A percentile compares a stretch with the other conserved stretches of the same genome.
These are phyloP conservation scores for Zea luxurians DNA, from an alignment of 176 grass and related monocot genomes.

Conservation along the genomic window DNA sequence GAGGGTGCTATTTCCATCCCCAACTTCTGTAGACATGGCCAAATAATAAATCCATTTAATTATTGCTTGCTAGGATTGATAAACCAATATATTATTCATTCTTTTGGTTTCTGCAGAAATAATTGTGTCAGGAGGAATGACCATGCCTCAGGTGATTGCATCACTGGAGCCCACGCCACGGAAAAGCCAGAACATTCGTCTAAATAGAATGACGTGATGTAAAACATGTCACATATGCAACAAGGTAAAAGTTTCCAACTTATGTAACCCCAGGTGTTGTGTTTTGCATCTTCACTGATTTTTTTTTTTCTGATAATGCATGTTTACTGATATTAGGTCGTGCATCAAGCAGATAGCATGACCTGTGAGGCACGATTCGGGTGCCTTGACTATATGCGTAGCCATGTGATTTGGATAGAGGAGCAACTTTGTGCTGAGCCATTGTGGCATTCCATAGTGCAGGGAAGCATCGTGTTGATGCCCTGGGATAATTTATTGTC, in stretches of 20 bases:
- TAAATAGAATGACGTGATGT: constrained; percentile 73
- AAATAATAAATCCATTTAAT: too few species aligned
- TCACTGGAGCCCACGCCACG: constrained; percentile 70
- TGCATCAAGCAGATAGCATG: not conserved
- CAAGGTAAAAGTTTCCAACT: not conserved
- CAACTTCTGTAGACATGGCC: too few species aligned
- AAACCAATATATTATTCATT: constrained; percentile 18
- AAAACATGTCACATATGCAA: not conserved
- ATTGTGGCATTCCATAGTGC: not conserved
- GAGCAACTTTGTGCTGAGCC: not conserved
- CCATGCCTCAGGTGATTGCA: constrained; percentile 91
- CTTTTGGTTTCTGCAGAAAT: constrained; percentile 62
- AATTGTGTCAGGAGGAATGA: constrained; percentile 99
- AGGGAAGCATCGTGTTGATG: constrained; percentile 26
- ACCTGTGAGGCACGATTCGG: not conserved
- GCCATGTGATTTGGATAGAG: constrained; percentile 23
- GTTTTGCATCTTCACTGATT: too few species aligned
- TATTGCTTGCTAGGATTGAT: not conserved
- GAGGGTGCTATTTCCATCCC: too few species aligned
- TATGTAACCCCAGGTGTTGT: not conserved
- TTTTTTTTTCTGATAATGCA: too few species aligned
- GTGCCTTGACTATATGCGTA: constrained; percentile 18
- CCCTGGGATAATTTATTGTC: constrained; percentile 15
- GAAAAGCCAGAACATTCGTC: constrained; percentile 70
- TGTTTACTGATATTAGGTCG: constrained; percentile 11